Percentiles rank a stretch among this genome's conserved stretches.
Evolutionary conservation across 1,284 basidiomycete species (phyloP).

Genomic region (Boletus smithii): DNA sequence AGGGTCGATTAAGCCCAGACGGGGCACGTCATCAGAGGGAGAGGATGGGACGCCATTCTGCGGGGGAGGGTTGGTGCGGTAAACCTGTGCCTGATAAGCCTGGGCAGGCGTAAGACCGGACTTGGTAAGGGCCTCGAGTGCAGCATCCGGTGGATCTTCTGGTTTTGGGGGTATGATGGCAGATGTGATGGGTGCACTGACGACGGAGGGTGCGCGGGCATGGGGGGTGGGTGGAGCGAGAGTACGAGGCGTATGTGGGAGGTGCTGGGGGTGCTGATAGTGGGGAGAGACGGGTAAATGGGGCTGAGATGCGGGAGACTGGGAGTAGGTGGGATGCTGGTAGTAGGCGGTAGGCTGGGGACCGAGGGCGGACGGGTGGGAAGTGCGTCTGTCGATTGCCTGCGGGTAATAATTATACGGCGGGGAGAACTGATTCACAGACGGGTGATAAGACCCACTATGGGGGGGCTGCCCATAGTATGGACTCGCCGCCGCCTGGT

Average conservation of each 20-base stretch:
- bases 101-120: slow-evolving; percentile 70
- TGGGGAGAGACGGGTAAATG: slow-evolving; percentile 20
- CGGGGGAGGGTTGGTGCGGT: slow-evolving; percentile 43
- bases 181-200: slow-evolving; percentile 42
- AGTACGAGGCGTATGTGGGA: slow-evolving; percentile 21
- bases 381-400: slow-evolving; percentile 29
- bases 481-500: slow-evolving; percentile 40
- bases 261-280: slow-evolving; percentile 27
- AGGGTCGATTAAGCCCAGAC: slow-evolving; percentile 53
- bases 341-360: slow-evolving; percentile 30
- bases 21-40: slow-evolving; percentile 30
- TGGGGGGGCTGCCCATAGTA: slow-evolving; percentile 22
- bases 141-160: slow-evolving; percentile 54
- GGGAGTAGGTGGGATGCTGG: slow-evolving; percentile 33
- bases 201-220: slow-evolving; percentile 50
- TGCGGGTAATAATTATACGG: slow-evolving; percentile 28
- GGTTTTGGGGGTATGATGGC: slow-evolving; percentile 48
- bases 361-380: slow-evolving; percentile 30
- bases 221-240: slow-evolving; percentile 46
- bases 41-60: slow-evolving; percentile 32
- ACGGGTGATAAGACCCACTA: slow-evolving; percentile 17
- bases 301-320: slow-evolving; percentile 27
- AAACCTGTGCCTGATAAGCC: slow-evolving; percentile 74
- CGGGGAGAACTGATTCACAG: too few relatives aligned
- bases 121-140: slow-evolving; percentile 44